Percentiles rank a stretch among this genome's conserved stretches.
phyloP scores from a whole-genome alignment of 805 yeast genomes.

The Candida nitratophila region DNA sequence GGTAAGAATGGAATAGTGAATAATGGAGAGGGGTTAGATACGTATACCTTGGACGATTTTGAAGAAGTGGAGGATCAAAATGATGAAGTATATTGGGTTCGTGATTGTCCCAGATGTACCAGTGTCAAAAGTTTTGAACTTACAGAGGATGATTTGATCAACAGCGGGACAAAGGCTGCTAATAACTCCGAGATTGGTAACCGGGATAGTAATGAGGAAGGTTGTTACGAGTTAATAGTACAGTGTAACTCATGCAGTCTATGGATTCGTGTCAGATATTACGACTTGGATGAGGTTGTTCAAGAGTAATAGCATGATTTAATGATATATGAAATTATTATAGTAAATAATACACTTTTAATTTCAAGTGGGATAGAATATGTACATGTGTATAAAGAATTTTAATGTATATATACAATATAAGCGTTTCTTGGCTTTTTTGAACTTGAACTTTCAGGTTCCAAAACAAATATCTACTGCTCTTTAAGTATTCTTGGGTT shows the following conservation, averaged over 20 bases:
- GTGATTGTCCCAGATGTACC: constrained; percentile 65
- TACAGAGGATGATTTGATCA: constrained; percentile 52
- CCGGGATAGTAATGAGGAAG: constrained; percentile 34
- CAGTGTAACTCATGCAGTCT: constrained; percentile 82
- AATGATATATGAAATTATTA: not conserved
- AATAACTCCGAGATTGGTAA: not conserved
- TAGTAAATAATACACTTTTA: too few species aligned
- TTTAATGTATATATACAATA: too few species aligned
- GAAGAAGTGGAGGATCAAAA: constrained; percentile 24
- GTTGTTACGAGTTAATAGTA: constrained; percentile 56
- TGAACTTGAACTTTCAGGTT: too few species aligned
- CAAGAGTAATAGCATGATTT: not conserved
- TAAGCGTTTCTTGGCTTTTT: too few species aligned
- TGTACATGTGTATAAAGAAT: too few species aligned
- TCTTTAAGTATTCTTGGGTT: constrained; percentile 33
- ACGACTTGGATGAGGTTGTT: constrained; percentile 31
- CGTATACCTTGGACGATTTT: constrained; percentile 59
- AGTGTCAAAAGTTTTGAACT: constrained; percentile 46
- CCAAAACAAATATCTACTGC: not conserved
- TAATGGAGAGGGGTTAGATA: constrained; percentile 67
- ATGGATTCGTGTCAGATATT: constrained; percentile 74
- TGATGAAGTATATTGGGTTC: constrained; percentile 26
- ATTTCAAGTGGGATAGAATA: too few species aligned
- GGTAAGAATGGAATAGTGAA: constrained; percentile 31
- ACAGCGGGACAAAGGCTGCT: constrained; percentile 32